Evolutionary conservation across 2,329 filamentous ascomycete genomes (phyloP), one percentile per base, ranked within the genome.

Genomic region (Colletotrichum cereale): DNA sequence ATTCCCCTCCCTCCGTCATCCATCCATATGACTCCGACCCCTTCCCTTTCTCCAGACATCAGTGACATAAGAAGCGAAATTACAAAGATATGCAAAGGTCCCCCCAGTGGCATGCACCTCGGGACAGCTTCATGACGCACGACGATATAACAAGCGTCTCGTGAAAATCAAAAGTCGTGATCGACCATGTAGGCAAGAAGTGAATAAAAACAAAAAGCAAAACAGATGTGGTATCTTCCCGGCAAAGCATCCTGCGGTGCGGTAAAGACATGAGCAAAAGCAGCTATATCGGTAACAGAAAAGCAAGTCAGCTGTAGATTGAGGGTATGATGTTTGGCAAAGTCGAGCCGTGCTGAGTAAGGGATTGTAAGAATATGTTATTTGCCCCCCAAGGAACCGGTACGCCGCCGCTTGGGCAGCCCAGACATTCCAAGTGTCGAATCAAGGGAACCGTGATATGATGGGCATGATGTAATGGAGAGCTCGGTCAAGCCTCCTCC

Each of bases 401-500:
- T 72, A 42, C 70, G 66, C 70, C 70, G 34, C 61, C 66, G 66
- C 34, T 44, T 36, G 52, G 56, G 62, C 24, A 55, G 50, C 38
- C 38, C 31, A 56, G 66, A 53, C 62, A 44, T 61, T 65, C 60
- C 24, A 69, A 55, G 26, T 70, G 61, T 65, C 7, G 53, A 44
- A 50, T 56, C 42, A 67, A 61, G 40, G 26, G 56, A 67, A 47
- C 40, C 58, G 71, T 63, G 71, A 67, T 67, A 72, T 38, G 47
- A 68, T 40, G 40, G 63, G 68, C 58, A 69, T 65, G 53, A 57
- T 58, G 29, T 50, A 60, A 57, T 61, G 60, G 31, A 40, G 48
- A 44, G 68, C 40, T 44, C 18, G 31, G 48, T 82, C 81, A 91
- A 14, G 89, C 84, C 76, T 90, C 88, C 77, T 90, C 88, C 78